These are phyloP conservation scores for Calonectria pauciramosa DNA, from an alignment of 2,329 filamentous ascomycete species.

Conservation along the genomic window DNA sequence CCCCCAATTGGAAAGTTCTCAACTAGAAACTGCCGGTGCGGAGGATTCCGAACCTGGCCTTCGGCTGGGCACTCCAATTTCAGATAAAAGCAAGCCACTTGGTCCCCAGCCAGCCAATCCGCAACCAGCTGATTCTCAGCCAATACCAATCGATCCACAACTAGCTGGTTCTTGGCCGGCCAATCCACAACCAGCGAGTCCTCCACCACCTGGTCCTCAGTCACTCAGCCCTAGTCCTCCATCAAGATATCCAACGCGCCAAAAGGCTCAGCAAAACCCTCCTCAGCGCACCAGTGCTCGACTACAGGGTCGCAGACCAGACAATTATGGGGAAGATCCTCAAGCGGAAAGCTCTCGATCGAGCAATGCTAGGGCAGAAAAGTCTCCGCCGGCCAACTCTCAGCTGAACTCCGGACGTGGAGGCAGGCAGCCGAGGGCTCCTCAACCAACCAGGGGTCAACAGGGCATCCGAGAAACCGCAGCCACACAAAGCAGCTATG, in stretches of 20 bases:
- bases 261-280: not conserved
- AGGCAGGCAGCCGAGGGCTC: not conserved
- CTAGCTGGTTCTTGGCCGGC: not conserved
- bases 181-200: not conserved
- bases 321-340: not conserved
- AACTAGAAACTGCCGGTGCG: not conserved
- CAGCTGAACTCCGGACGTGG: not conserved
- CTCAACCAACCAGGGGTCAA: not conserved
- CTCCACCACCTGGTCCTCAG: not conserved
- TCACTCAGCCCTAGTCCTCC: not conserved
- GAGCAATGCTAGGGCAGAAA: not conserved
- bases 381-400: not conserved
- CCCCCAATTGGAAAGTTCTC: not conserved
- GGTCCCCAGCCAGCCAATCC: not conserved
- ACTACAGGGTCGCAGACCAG: not conserved
- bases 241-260: not conserved
- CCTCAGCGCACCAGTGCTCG: not conserved
- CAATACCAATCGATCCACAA: not conserved
- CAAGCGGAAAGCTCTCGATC: not conserved
- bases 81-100: not conserved
- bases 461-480: not conserved
- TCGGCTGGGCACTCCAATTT: not conserved
- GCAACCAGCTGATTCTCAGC: not conserved
- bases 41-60: not conserved
- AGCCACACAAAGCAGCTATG: not conserved